Conservation (phyloP, 257 asterid genomes). For the Penstemon barbatus region DNA sequence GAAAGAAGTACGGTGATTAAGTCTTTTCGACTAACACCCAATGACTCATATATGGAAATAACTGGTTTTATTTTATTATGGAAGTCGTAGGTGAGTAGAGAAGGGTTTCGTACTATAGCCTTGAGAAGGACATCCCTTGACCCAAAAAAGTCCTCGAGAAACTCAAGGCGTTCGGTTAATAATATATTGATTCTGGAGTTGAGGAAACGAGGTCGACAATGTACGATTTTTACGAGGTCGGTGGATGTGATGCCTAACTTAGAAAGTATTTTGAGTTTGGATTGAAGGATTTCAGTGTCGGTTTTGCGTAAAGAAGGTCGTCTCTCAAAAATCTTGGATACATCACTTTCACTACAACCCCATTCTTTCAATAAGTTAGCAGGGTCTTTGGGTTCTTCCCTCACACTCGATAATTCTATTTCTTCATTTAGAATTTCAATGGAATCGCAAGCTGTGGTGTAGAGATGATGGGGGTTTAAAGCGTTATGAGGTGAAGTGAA, state of each 20-base stretch:
- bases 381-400: constrained; percentile 34
- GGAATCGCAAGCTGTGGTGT: constrained; percentile 37
- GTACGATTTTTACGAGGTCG: constrained; percentile 57
- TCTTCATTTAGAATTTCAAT: constrained; percentile 29
- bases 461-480: constrained; percentile 32
- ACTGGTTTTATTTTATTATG: constrained; percentile 57
- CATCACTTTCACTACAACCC: constrained; percentile 67
- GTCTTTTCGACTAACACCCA: constrained; percentile 63
- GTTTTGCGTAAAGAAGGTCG: constrained; percentile 57
- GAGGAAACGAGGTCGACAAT: constrained; percentile 78
- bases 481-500: constrained; percentile 24
- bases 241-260: constrained; percentile 52
- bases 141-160: constrained; percentile 53
- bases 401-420: constrained; percentile 22
- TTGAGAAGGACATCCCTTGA: constrained; percentile 56
- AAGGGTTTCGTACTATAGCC: constrained; percentile 73
- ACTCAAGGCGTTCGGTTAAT: constrained; percentile 56
- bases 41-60: constrained; percentile 50
- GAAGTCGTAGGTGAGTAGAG: constrained; percentile 74
- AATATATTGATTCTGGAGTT: constrained; percentile 42
- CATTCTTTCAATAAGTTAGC: constrained; percentile 49
- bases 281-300: constrained; percentile 39
- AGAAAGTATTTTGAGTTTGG: constrained; percentile 59
- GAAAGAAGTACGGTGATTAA: constrained; percentile 56
- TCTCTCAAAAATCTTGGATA: constrained; percentile 55